Evolutionary conservation across 495 filamentous ascomycete genomes (phyloP).

Genomic region (Penicillium tannophilum): DNA sequence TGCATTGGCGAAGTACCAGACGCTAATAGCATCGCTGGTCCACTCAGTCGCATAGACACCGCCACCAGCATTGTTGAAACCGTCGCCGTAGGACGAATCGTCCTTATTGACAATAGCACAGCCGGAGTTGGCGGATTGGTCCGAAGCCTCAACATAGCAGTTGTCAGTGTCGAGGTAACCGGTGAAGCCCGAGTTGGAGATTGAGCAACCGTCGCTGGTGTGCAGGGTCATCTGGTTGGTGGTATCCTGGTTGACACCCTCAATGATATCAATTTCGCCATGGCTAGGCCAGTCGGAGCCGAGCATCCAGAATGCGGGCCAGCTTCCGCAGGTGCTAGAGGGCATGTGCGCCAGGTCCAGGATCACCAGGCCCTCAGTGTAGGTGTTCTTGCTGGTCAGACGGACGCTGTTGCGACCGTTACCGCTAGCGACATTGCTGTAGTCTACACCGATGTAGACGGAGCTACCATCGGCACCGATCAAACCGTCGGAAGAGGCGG

Average conservation of each 20-base stretch:
- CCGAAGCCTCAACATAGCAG: constrained; percentile 55
- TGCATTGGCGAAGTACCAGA: constrained; percentile 61
- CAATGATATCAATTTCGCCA: constrained; percentile 76
- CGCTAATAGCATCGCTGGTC: constrained; percentile 57
- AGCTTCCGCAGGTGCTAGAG: constrained; percentile 54
- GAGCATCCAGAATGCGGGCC: constrained; percentile 62
- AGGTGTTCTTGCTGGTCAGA: constrained; percentile 54
- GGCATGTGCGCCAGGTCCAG: constrained; percentile 63
- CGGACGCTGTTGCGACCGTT: constrained; percentile 61
- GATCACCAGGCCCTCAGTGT: constrained; percentile 58
- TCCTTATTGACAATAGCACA: constrained; percentile 50
- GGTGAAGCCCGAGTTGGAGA: constrained; percentile 48
- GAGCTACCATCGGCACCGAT: constrained; percentile 52
- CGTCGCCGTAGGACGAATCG: constrained; percentile 50
- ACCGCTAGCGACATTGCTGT: constrained; percentile 35
- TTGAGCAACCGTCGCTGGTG: constrained; percentile 61
- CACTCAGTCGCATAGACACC: constrained; percentile 69
- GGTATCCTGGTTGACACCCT: constrained; percentile 61
- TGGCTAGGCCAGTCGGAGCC: constrained; percentile 65
- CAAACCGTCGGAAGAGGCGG: constrained; percentile 54
- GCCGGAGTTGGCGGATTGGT: constrained; percentile 51
- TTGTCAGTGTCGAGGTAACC: constrained; percentile 43
- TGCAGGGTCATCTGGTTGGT: constrained; percentile 68
- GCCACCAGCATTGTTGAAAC: constrained; percentile 60
- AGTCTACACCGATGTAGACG: constrained; percentile 49